Conservation (phyloP, 768 basidiomycete genomes). For the Gyrodon lividus region DNA sequence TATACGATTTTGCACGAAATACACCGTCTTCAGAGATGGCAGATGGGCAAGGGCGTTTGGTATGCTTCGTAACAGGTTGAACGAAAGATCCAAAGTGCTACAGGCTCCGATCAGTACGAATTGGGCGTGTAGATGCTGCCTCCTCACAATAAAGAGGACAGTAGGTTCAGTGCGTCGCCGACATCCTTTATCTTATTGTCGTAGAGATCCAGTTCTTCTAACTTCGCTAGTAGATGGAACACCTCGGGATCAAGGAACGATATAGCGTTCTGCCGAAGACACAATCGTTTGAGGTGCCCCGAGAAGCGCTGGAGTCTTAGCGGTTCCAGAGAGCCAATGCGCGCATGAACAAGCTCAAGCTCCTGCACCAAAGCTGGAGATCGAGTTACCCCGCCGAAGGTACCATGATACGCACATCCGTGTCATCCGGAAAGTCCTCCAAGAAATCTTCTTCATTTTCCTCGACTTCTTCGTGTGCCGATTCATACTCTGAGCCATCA, state of each 20-base stretch:
- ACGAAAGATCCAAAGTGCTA: constrained; percentile 89
- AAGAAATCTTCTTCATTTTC: constrained; percentile 67
- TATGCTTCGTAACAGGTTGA: constrained; percentile 80
- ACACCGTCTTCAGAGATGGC: constrained; percentile 68
- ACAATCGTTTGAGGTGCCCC: constrained; percentile 64
- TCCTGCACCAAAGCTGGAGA: constrained; percentile 49
- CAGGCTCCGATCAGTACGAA: background rate
- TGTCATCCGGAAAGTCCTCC: constrained; percentile 78
- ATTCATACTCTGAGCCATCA: constrained; percentile 37
- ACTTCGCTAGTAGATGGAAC: constrained; percentile 59
- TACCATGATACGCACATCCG: constrained; percentile 55
- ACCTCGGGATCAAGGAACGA: constrained; percentile 68
- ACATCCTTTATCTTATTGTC: constrained; percentile 89
- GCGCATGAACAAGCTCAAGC: constrained; percentile 79
- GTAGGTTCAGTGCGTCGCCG: constrained; percentile 60
- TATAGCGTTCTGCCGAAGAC: constrained; percentile 85
- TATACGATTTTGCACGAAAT: constrained; percentile 97
- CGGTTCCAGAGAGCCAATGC: constrained; percentile 63
- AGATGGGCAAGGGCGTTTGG: constrained; percentile 63
- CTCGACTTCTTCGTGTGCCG: constrained; percentile 38
- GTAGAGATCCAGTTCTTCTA: constrained; percentile 93
- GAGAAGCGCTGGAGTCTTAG: constrained; percentile 78
- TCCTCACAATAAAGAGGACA: constrained; percentile 56
- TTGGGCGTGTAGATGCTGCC: background rate
- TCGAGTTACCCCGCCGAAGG: background rate